These are phyloP conservation scores for Sphagnum fallax DNA, from an alignment of 228 moss, liverwort and hornwort genomes.

Conservation along the genomic window DNA sequence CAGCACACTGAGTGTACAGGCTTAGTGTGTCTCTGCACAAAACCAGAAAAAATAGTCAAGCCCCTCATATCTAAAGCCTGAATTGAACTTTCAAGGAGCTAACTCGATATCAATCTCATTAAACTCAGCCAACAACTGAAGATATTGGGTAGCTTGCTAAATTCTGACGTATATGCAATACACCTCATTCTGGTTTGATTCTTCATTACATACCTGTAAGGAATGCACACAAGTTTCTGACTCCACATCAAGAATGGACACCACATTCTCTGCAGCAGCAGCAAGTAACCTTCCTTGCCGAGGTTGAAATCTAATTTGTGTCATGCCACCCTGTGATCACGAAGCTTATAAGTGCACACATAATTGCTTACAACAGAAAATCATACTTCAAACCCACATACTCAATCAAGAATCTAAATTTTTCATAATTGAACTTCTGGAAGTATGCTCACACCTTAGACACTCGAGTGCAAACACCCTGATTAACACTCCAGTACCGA, in stretches of 20 bases:
- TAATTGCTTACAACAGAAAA: too few species aligned
- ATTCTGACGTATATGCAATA: too few species aligned
- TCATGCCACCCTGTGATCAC: slow-evolving; percentile 77
- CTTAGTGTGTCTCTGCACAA: slow-evolving; percentile 89
- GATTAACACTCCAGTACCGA: slow-evolving; percentile 93
- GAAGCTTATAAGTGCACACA: not conserved
- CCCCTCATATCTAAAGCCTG: too few species aligned
- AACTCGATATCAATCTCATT: too few species aligned
- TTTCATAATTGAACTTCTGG: too few species aligned
- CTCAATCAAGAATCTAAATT: too few species aligned
- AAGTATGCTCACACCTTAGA: slow-evolving; percentile 59
- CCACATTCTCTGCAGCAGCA: slow-evolving; percentile 91
- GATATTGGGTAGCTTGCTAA: too few species aligned
- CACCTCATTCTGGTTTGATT: too few species aligned
- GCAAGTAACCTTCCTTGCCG: slow-evolving; percentile 92
- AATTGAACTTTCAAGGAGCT: too few species aligned
- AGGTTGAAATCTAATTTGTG: slow-evolving; percentile 99
- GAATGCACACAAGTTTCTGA: slow-evolving; percentile 86
- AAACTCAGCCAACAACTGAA: too few species aligned
- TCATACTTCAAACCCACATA: too few species aligned
- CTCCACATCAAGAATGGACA: slow-evolving; percentile 95
- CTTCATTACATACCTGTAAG: slow-evolving; percentile 49
- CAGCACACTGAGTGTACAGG: slow-evolving; percentile 98
- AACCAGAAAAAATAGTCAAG: too few species aligned
- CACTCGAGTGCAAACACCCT: slow-evolving; percentile 75